Evolutionary conservation across 805 yeast genomes (phyloP).

Genomic region (Spathaspora sp.): DNA sequence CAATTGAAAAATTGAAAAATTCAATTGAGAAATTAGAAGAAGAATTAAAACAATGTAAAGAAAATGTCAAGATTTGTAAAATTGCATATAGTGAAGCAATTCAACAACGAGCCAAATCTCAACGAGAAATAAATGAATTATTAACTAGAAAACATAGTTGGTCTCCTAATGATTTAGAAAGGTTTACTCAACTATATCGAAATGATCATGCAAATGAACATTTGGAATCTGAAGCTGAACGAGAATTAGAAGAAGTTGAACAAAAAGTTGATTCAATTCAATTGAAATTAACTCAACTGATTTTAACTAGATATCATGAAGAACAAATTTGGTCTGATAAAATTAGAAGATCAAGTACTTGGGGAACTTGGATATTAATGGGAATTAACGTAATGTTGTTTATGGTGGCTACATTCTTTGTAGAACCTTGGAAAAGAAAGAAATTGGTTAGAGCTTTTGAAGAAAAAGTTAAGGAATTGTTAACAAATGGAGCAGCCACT

Average conservation of each 20-base stretch:
- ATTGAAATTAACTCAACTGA: slow-evolving; percentile 65
- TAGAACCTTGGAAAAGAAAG: slow-evolving; percentile 93
- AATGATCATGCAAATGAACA: slow-evolving; percentile 75
- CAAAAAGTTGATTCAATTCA: slow-evolving; percentile 64
- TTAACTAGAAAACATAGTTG: slow-evolving; percentile 82
- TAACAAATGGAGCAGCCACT: slow-evolving; percentile 4
- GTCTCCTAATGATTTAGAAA: slow-evolving; percentile 74
- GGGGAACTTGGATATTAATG: slow-evolving; percentile 94
- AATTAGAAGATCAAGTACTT: slow-evolving; percentile 88
- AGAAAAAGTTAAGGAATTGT: slow-evolving; percentile 56
- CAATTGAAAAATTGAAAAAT: slow-evolving; percentile 67
- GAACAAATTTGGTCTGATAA: slow-evolving; percentile 98
- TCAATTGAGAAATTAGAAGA: slow-evolving; percentile 56
- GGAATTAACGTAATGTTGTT: slow-evolving; percentile 79
- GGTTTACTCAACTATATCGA: slow-evolving; percentile 77
- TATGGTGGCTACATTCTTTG: slow-evolving; percentile 73
- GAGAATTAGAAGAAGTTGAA: slow-evolving; percentile 52
- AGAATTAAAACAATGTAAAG: slow-evolving; percentile 46
- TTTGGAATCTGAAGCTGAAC: slow-evolving; percentile 50
- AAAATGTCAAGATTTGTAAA: slow-evolving; percentile 47
- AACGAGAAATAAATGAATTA: slow-evolving; percentile 81
- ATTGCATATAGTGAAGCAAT: slow-evolving; percentile 56
- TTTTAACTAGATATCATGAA: slow-evolving; percentile 86
- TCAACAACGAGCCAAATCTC: slow-evolving; percentile 61
- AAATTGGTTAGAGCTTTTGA: slow-evolving; percentile 82